phyloP scores from a whole-genome alignment of 2,329 filamentous ascomycete species.

The Fusarium nygamai region DNA sequence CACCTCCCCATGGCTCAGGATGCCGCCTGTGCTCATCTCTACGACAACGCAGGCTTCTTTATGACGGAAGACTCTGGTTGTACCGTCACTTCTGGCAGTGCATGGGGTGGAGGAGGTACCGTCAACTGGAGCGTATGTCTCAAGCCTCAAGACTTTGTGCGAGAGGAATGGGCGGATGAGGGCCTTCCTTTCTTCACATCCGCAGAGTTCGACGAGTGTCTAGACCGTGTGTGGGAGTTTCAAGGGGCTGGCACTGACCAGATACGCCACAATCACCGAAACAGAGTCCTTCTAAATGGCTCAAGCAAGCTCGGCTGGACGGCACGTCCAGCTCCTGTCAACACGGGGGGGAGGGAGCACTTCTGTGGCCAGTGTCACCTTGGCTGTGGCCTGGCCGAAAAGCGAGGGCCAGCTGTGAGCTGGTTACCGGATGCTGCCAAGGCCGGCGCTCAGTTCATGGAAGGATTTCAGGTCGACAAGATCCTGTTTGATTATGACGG shows the following conservation, averaged over 20 bases:
- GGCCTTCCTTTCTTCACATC: conserved; percentile 80
- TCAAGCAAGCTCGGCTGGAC: conserved; percentile 77
- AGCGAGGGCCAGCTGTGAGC: conserved; percentile 80
- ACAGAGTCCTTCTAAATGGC: conserved; percentile 78
- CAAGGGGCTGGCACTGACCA: conserved; percentile 78
- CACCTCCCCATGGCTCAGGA: conserved; percentile 79
- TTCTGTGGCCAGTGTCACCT: conserved; percentile 74
- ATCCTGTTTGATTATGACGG: conserved; percentile 72
- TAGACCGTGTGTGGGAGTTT: conserved; percentile 80
- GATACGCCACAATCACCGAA: conserved; percentile 78
- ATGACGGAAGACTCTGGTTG: conserved; percentile 67
- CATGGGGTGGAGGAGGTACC: conserved; percentile 87
- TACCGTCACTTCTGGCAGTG: conserved; percentile 72
- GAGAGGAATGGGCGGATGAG: conserved; percentile 79
- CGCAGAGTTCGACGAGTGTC: conserved; percentile 76
- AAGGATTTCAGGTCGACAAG: conserved; percentile 79
- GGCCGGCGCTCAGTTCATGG: conserved; percentile 82
- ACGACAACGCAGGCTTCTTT: conserved; percentile 71
- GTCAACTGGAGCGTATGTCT: conserved; percentile 82
- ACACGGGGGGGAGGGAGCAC: conserved; percentile 78
- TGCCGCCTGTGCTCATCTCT: conserved; percentile 70
- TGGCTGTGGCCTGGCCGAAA: conserved; percentile 73
- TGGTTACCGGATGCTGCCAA: conserved; percentile 83
- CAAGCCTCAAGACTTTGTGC: conserved; percentile 77
- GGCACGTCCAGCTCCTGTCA: conserved; percentile 78